Evolutionary conservation across 2,329 filamentous ascomycete genomes (phyloP).

Genomic region (Botrytis sinoallii): DNA sequence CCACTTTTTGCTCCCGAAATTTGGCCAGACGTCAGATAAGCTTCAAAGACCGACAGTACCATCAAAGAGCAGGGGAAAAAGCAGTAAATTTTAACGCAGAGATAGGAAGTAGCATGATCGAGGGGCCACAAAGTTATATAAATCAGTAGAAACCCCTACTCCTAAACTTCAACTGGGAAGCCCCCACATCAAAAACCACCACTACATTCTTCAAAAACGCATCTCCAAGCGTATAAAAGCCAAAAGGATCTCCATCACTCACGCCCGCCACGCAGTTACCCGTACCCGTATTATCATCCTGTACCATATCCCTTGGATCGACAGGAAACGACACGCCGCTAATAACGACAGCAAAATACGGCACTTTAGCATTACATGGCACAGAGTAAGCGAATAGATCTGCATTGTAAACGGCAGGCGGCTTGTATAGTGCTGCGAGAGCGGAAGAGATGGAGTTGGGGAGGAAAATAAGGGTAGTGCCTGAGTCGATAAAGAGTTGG

Average conservation of each 20-base stretch:
- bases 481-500: conserved; percentile 21
- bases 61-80: not conserved
- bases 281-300: conserved; percentile 10
- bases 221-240: conserved; percentile 50
- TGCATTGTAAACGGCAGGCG: conserved; percentile 16
- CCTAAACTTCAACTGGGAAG: conserved; percentile 45
- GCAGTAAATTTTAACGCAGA: not conserved
- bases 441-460: conserved; percentile 17
- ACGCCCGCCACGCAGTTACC: conserved; percentile 18
- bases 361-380: conserved; percentile 21
- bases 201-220: conserved; percentile 52
- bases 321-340: conserved; percentile 20
- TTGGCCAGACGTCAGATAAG: not conserved
- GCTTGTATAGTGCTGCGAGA: conserved; percentile 19
- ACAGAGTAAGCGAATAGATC: conserved; percentile 16
- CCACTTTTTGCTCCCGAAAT: not conserved
- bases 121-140: not conserved
- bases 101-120: not conserved
- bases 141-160: not conserved
- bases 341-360: conserved; percentile 25
- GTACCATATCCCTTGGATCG: conserved; percentile 25
- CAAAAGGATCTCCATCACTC: conserved; percentile 30
- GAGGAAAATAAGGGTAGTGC: conserved; percentile 23
- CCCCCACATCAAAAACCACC: conserved; percentile 48
- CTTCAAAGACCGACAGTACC: not conserved